A percentile compares a stretch with the other conserved stretches of the same genome.
phyloP scores from a whole-genome alignment of 2,329 filamentous ascomycete genomes.

The Trichophyton benhamiae region DNA sequence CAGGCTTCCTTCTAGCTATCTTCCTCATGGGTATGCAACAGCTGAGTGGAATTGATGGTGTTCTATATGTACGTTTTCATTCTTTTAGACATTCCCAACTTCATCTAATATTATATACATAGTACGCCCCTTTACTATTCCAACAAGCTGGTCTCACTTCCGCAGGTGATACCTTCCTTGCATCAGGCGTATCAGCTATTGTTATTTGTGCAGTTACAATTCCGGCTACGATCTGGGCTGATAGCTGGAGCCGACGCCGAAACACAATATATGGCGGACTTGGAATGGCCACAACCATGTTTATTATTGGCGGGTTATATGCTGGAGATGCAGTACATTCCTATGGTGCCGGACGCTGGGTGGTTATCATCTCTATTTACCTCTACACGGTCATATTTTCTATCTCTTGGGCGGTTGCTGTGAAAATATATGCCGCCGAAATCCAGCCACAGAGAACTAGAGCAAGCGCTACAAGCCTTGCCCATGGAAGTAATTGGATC shows the following conservation, averaged over 20 bases:
- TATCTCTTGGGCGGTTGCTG: slow-evolving; percentile 42
- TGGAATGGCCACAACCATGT: slow-evolving; percentile 32
- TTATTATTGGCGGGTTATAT: slow-evolving; percentile 25
- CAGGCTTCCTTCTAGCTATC: slow-evolving; percentile 39
- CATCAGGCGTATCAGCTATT: slow-evolving; percentile 49
- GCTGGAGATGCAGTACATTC: slow-evolving; percentile 22
- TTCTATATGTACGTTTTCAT: slow-evolving; percentile 41
- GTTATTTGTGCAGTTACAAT: slow-evolving; percentile 48
- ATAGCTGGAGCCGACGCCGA: slow-evolving; percentile 46
- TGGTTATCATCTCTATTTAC: slow-evolving; percentile 22
- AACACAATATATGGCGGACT: slow-evolving; percentile 44
- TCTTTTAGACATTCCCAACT: slow-evolving; percentile 4
- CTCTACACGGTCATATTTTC: slow-evolving; percentile 20
- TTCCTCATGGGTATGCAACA: slow-evolving; percentile 51
- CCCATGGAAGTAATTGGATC: slow-evolving; percentile 42
- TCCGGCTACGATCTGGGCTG: slow-evolving; percentile 44
- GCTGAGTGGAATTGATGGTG: slow-evolving; percentile 50
- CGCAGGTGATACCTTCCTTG: slow-evolving; percentile 45
- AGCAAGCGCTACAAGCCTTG: slow-evolving; percentile 43
- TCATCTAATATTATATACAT: neutral
- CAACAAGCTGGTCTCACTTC: slow-evolving; percentile 46
- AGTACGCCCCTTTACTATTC: slow-evolving; percentile 52
- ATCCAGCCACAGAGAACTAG: slow-evolving; percentile 46
- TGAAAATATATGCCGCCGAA: slow-evolving; percentile 47
- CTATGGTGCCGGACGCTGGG: slow-evolving; percentile 21